These are phyloP conservation scores for Fagus sylvatica DNA, from an alignment of 306 rosid species.

Conservation along the genomic window DNA sequence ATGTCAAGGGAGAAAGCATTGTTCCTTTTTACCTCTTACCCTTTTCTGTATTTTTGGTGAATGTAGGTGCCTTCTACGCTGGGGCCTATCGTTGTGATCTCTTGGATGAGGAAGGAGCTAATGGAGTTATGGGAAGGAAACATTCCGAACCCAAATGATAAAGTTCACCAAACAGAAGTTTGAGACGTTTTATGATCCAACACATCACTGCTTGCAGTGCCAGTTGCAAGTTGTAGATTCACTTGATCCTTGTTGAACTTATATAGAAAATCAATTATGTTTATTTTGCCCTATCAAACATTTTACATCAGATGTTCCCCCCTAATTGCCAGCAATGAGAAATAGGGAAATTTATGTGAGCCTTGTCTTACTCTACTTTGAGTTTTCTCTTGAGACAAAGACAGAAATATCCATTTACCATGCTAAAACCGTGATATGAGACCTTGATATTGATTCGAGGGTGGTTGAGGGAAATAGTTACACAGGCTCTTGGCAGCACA, in stretches of 20 bases:
- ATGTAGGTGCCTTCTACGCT: constrained; percentile 90
- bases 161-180: constrained; percentile 69
- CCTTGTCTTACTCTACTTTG: not conserved
- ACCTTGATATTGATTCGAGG: not conserved
- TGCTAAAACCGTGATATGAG: not conserved
- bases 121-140: constrained; percentile 89
- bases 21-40: not conserved
- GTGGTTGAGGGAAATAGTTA: not conserved
- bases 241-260: constrained; percentile 27
- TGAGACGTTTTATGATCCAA: constrained; percentile 30
- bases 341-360: not conserved
- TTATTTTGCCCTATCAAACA: not conserved
- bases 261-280: not conserved
- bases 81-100: constrained; percentile 73
- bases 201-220: constrained; percentile 27
- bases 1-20: not conserved
- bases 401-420: not conserved
- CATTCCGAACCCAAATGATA: constrained; percentile 52
- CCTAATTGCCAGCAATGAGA: not conserved
- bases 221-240: constrained; percentile 58
- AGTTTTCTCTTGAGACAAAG: not conserved
- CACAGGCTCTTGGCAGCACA: not conserved
- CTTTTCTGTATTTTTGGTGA: constrained; percentile 13
- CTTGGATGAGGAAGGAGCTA: constrained; percentile 85
- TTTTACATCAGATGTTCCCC: not conserved